These are phyloP conservation scores for Phytophthora pseudosyringae DNA, from an alignment of 352 stramenopile species.

Conservation along the genomic window DNA sequence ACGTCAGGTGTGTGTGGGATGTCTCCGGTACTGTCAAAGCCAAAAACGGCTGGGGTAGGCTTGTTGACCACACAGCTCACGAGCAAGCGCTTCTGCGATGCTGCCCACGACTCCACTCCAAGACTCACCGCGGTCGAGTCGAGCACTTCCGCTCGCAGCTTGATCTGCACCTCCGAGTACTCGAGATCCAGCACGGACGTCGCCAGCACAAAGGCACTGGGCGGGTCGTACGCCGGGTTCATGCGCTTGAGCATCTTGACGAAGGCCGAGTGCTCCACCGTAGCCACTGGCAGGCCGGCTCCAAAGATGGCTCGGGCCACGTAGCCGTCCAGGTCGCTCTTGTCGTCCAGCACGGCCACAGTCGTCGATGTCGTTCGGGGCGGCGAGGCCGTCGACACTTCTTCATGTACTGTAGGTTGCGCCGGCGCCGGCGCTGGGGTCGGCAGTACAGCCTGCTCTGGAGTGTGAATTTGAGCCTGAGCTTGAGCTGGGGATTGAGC, in stretches of 20 bases:
- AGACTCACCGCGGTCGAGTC: constrained; percentile 57
- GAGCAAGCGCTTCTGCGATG: constrained; percentile 49
- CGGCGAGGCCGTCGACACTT: constrained; percentile 22
- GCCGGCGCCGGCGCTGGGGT: not conserved
- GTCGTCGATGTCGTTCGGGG: constrained; percentile 3
- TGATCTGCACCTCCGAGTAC: constrained; percentile 66
- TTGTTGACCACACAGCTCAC: constrained; percentile 67
- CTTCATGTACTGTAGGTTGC: constrained; percentile 36
- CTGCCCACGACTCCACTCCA: constrained; percentile 60
- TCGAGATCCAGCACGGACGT: constrained; percentile 65
- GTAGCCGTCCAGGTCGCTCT: constrained; percentile 60
- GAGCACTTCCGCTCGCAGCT: constrained; percentile 61
- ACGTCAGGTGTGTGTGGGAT: constrained; percentile 50
- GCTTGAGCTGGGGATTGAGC: not conserved
- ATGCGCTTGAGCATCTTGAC: constrained; percentile 69
- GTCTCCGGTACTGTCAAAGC: constrained; percentile 65
- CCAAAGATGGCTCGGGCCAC: constrained; percentile 66
- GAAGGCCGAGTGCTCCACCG: constrained; percentile 69
- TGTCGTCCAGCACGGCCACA: constrained; percentile 49
- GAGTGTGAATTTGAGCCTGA: not conserved
- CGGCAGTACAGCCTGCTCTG: not conserved
- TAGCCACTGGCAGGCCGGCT: constrained; percentile 53
- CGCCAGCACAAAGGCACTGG: constrained; percentile 54
- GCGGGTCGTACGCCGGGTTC: constrained; percentile 53
- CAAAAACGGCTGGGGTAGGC: constrained; percentile 53